A percentile compares a stretch with the other conserved stretches of the same genome.
These are phyloP conservation scores for Mycena alexandri DNA, from an alignment of 768 basidiomycete species.

Conservation along the genomic window DNA sequence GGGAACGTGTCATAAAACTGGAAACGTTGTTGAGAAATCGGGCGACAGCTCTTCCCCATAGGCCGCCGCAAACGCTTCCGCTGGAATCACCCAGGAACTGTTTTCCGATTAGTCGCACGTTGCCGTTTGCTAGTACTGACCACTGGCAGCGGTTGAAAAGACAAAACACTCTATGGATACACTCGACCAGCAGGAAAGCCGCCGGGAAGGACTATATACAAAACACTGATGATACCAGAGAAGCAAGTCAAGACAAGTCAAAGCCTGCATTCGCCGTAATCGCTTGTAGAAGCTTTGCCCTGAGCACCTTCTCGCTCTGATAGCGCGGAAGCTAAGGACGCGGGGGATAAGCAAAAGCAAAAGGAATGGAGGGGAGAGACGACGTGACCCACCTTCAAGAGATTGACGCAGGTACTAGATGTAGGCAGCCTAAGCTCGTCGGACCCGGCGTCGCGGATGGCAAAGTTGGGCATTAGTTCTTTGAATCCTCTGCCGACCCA, in stretches of 20 bases:
- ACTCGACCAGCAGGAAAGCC: conserved; percentile 10
- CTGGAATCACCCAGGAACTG: no score
- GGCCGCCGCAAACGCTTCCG: no score
- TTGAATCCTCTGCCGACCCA: conserved; percentile 76
- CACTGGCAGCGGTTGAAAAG: no score
- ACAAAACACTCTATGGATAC: conserved; percentile 27
- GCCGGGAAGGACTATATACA: conserved; percentile 11
- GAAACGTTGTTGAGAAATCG: no score
- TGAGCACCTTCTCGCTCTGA: conserved; percentile 70
- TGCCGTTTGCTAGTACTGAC: no score
- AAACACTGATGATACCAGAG: conserved; percentile 8
- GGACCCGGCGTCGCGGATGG: conserved; percentile 83
- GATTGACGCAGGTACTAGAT: conserved; percentile 91
- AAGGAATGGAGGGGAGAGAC: neutral
- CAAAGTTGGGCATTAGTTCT: conserved; percentile 89
- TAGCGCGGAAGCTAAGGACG: conserved; percentile 75
- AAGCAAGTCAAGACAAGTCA: conserved; percentile 78
- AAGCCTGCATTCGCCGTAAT: conserved; percentile 93
- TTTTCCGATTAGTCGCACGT: no score
- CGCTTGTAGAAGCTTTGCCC: conserved; percentile 85
- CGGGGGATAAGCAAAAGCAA: neutral
- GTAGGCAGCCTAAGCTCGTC: conserved; percentile 82
- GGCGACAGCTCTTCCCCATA: no score
- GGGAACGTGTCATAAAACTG: no score
- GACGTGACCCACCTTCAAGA: conserved; percentile 76